phyloP scores from a whole-genome alignment of 2,329 filamentous ascomycete genomes.

The Arthrobotrys iridis region DNA sequence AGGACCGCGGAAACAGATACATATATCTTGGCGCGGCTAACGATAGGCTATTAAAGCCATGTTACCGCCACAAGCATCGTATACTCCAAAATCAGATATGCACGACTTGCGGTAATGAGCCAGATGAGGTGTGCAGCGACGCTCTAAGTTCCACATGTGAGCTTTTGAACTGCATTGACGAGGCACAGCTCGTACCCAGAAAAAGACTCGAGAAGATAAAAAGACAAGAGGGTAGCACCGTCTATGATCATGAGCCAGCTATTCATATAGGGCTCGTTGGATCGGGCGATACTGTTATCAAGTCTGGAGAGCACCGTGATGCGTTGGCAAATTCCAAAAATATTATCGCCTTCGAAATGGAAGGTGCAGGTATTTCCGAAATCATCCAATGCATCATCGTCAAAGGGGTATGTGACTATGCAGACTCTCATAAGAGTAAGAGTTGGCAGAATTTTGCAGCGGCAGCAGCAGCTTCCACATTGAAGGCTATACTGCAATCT shows the following conservation, averaged over 20 bases:
- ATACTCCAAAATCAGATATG: neutral
- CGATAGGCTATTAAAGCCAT: neutral
- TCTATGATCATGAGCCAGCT: neutral
- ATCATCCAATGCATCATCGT: neutral
- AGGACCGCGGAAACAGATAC: neutral
- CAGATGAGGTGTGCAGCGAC: neutral
- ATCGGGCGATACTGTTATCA: slow-evolving; percentile 2
- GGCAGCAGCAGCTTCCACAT: neutral
- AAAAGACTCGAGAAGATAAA: neutral
- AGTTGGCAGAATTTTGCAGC: slow-evolving; percentile 29
- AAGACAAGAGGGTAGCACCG: neutral
- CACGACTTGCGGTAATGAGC: neutral
- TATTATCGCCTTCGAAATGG: slow-evolving; percentile 17
- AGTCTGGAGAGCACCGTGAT: slow-evolving; percentile 4
- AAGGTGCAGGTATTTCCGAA: slow-evolving; percentile 1
- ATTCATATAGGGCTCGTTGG: slow-evolving; percentile 1
- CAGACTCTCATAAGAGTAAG: slow-evolving; percentile 29
- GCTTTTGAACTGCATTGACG: neutral
- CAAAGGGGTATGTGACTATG: slow-evolving; percentile 31
- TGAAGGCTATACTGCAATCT: neutral
- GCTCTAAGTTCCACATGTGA: neutral
- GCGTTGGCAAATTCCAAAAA: neutral
- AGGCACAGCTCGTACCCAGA: neutral
- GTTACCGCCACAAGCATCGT: neutral
- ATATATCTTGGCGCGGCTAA: neutral